phyloP scores from a whole-genome alignment of 805 yeast species.

The Ogataea parapolymorpha region DNA sequence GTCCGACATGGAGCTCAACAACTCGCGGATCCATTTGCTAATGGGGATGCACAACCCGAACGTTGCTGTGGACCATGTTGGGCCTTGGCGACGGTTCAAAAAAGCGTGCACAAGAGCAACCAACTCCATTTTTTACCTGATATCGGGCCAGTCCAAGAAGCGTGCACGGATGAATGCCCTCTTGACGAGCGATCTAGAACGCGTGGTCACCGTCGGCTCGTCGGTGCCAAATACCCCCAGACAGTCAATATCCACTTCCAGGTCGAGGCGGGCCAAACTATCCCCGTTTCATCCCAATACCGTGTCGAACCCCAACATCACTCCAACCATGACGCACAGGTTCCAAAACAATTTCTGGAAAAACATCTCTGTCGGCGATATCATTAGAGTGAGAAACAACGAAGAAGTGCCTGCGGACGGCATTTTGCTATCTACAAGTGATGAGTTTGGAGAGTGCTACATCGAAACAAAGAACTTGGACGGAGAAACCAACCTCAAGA shows the following conservation, averaged over 20 bases:
- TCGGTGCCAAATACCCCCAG: slow-evolving; percentile 2
- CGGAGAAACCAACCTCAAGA: slow-evolving; percentile 75
- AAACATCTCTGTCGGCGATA: slow-evolving; percentile 68
- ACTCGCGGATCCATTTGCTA: slow-evolving; percentile 57
- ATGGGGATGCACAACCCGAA: slow-evolving; percentile 55
- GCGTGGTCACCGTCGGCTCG: slow-evolving; percentile 15
- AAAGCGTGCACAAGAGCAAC: slow-evolving; percentile 43
- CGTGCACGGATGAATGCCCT: neutral
- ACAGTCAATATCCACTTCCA: slow-evolving; percentile 15
- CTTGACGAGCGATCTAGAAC: slow-evolving; percentile 9
- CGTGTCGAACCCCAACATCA: slow-evolving; percentile 31
- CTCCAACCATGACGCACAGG: slow-evolving; percentile 32
- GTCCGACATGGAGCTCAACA: slow-evolving; percentile 67
- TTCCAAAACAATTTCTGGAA: slow-evolving; percentile 50
- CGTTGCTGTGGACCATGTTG: slow-evolving; percentile 49
- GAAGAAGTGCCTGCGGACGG: slow-evolving; percentile 82
- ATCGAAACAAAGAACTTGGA: slow-evolving; percentile 70
- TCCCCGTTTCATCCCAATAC: slow-evolving; percentile 29
- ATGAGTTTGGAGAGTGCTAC: slow-evolving; percentile 62
- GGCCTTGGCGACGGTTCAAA: slow-evolving; percentile 67
- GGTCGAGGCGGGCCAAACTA: slow-evolving; percentile 15
- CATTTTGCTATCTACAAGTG: slow-evolving; percentile 61
- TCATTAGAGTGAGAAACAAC: slow-evolving; percentile 64
- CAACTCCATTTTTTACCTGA: slow-evolving; percentile 2
- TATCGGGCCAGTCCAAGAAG: slow-evolving; percentile 14